phyloP scores from a whole-genome alignment of 768 basidiomycete species.

The Psilocybe azurescens region DNA sequence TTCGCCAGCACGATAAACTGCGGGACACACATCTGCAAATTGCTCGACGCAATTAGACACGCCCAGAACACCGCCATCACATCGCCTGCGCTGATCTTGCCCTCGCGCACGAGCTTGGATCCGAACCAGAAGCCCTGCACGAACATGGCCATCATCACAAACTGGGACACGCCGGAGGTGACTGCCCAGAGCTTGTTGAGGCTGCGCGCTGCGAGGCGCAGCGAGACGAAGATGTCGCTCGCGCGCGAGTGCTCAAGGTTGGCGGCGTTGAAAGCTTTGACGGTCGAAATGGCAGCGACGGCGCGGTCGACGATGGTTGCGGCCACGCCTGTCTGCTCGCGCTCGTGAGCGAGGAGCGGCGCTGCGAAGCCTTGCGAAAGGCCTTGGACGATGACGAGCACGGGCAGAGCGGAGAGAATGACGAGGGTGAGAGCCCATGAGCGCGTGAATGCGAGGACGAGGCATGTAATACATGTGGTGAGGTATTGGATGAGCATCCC shows the following conservation, averaged over 20 bases:
- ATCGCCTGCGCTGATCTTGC: conserved; percentile 68
- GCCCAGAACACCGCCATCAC: conserved; percentile 99
- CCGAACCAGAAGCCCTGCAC: conserved; percentile 98
- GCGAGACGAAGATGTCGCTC: conserved; percentile 47
- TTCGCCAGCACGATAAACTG: conserved; percentile 77
- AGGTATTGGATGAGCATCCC: conserved; percentile 84
- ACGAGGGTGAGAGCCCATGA: conserved; percentile 89
- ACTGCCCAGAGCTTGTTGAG: conserved; percentile 80
- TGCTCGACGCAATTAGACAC: conserved; percentile 86
- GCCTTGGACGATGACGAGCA: conserved; percentile 77
- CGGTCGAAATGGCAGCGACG: conserved; percentile 78
- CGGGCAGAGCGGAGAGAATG: conserved; percentile 88
- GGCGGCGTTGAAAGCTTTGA: conserved; percentile 91
- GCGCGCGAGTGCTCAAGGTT: conserved; percentile 47
- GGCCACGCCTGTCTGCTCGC: conserved; percentile 67
- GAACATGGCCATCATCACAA: conserved; percentile 90
- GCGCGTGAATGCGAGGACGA: conserved; percentile 80
- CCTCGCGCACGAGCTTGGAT: conserved; percentile 82
- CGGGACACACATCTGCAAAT: conserved; percentile 87
- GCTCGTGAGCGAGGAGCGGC: conserved; percentile 73
- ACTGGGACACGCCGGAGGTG: conserved; percentile 72
- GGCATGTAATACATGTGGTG: conserved; percentile 77
- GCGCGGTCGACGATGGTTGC: conserved; percentile 84
- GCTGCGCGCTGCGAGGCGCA: conserved; percentile 52
- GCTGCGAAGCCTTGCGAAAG: conserved; percentile 72